Evolutionary conservation across 1,284 basidiomycete species (phyloP).

Genomic region (Trichosporon coremiiforme): DNA sequence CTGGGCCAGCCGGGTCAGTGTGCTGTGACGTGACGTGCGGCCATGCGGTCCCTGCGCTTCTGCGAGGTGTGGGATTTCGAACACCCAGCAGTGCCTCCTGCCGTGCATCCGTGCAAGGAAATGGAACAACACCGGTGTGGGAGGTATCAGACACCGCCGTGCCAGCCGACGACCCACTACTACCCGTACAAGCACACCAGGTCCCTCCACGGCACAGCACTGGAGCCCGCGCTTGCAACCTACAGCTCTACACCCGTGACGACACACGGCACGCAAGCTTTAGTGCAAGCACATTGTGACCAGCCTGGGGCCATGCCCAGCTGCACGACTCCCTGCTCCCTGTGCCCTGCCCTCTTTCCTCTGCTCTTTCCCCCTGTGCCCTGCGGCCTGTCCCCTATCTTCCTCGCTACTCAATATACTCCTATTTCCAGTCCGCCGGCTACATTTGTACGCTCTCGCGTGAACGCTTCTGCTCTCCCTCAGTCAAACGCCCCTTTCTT

Average conservation of each 20-base stretch:
- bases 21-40: no score
- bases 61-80: neutral
- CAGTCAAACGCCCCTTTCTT: no score
- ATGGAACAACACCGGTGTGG: neutral
- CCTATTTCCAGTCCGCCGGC: neutral
- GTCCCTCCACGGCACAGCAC: neutral
- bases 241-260: neutral
- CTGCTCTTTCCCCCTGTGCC: neutral
- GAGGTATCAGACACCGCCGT: neutral
- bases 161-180: conserved; percentile 2
- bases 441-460: neutral
- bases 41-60: neutral
- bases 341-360: neutral
- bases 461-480: neutral
- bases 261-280: conserved; percentile 2
- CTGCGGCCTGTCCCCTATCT: neutral
- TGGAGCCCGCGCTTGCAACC: neutral
- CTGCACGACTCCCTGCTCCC: conserved; percentile 4
- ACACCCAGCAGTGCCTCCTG: neutral
- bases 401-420: neutral
- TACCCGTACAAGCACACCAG: neutral
- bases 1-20: no score
- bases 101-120: conserved; percentile 1
- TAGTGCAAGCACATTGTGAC: conserved; percentile 7
- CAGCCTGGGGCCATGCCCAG: neutral